These are phyloP conservation scores for Apiospora aurea DNA, from an alignment of 2,329 filamentous ascomycete genomes.

Conservation along the genomic window DNA sequence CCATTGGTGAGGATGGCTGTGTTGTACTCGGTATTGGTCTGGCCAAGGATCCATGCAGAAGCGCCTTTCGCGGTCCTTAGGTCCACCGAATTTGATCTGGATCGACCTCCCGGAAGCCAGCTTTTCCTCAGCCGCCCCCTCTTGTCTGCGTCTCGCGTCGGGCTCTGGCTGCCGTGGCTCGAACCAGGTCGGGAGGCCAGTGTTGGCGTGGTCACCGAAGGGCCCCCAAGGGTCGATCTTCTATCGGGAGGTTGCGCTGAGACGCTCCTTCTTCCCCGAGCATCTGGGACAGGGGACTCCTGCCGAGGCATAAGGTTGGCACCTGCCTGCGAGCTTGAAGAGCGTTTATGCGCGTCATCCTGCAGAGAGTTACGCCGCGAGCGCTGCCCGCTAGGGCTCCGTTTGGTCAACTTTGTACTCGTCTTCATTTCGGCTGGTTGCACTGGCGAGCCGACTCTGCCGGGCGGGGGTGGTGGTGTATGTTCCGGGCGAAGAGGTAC, in stretches of 20 bases:
- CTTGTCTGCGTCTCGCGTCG: conserved; percentile 43
- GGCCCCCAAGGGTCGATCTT: conserved; percentile 35
- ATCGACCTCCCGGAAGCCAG: conserved; percentile 60
- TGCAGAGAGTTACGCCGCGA: conserved; percentile 40
- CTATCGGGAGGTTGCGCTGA: conserved; percentile 54
- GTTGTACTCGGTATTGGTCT: conserved; percentile 63
- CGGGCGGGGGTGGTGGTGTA: conserved; percentile 27
- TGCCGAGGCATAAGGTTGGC: conserved; percentile 28
- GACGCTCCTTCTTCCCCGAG: conserved; percentile 54
- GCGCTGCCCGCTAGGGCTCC: conserved; percentile 37
- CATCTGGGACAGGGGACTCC: conserved; percentile 43
- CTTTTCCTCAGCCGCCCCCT: conserved; percentile 58
- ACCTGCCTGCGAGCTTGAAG: conserved; percentile 30
- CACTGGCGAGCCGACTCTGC: background rate
- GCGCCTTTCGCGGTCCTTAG: conserved; percentile 34
- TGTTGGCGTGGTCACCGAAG: conserved; percentile 31
- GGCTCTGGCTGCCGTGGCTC: conserved; percentile 53
- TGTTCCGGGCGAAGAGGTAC: conserved; percentile 23
- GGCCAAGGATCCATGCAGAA: conserved; percentile 64
- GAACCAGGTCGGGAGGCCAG: conserved; percentile 40
- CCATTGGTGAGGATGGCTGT: conserved; percentile 57
- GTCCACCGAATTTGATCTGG: conserved; percentile 58
- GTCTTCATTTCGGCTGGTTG: background rate
- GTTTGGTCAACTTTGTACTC: conserved; percentile 34
- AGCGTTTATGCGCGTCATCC: conserved; percentile 30